Base-by-base conservation (phyloP, 2,329 filamentous ascomycete species). In the Penicillium crustosum region DNA sequence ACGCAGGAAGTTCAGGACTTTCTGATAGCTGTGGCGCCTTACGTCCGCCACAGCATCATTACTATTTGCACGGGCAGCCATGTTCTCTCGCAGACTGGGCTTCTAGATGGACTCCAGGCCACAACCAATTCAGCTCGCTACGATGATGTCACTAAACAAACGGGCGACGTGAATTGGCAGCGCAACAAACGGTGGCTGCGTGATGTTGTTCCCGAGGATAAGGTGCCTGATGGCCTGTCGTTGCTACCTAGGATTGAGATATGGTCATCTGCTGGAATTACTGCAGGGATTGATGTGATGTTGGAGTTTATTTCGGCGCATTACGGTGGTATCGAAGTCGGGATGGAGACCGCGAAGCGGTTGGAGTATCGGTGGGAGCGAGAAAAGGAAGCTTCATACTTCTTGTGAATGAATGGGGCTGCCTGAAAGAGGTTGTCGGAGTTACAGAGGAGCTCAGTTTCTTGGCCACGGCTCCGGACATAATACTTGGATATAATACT, bases 321-420 rank as follows among this genome's bases (percentile, higher is more conserved):
- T 53, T 57, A 57, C 23, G 54, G 54, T 25, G 54, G 54, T 13
- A 41, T 53, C 6, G 21, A 41, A 29, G 35, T 57, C n/a, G 54
- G 54, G 2, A 42, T n/a, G 23, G 42, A 57, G 21, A 53, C 54
- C 19, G 49, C 54, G 6, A 53, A 39, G 25, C 54, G 54, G 13
- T 47, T 57, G 54, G 54, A 57, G 21, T 57, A 57, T 35, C 54
- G 42, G 25, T 57, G 54, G 54, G 54, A 53, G 35, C 49, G 54
- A 25, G 54, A 57, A 29, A 43, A 38, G 21, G 54, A 45, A 15
- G 54, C 54, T 38, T 57, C 49, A 33, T 53, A 47, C 42, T 57
- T 57, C 25, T 25, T 57, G 27, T 57, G 48, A 57, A 21, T 57
- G 41, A 57, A 21, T 9, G 8, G 12, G 6, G n/a, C 13, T 41